Conservation (phyloP, 2,329 filamentous ascomycete species). For the Mariannaea elegans region DNA sequence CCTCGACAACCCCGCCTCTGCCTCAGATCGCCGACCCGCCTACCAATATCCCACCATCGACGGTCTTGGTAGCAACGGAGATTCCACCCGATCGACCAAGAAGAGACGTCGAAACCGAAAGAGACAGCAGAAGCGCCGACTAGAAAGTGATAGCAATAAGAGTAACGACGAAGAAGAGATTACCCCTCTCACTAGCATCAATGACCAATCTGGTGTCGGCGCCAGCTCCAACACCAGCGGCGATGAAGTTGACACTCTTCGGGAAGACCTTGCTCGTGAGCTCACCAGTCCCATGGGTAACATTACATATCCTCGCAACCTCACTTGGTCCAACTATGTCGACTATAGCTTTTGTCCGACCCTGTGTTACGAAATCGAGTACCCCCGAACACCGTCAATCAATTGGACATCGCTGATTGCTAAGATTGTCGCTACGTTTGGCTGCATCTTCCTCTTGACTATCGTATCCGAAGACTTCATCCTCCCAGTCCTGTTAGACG, state of each 20-base stretch:
- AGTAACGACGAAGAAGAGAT: constrained; percentile 41
- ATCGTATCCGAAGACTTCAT: constrained; percentile 95
- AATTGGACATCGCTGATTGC: constrained; percentile 83
- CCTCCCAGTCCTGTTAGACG: constrained; percentile 84
- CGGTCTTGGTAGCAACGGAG: constrained; percentile 41
- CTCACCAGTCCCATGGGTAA: constrained; percentile 90
- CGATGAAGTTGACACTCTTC: constrained; percentile 72
- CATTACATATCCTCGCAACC: constrained; percentile 88
- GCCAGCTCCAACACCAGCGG: constrained; percentile 40
- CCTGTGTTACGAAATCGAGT: constrained; percentile 96
- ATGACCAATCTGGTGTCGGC: constrained; percentile 24
- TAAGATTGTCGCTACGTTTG: constrained; percentile 90
- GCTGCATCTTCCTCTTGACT: constrained; percentile 94
- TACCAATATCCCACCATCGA: constrained; percentile 78
- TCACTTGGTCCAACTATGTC: constrained; percentile 81
- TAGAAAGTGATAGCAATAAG: constrained; percentile 32
- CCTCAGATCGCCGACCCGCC: constrained; percentile 70
- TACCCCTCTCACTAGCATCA: neutral
- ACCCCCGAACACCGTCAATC: constrained; percentile 80
- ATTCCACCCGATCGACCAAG: constrained; percentile 28
- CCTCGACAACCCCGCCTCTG: constrained; percentile 77
- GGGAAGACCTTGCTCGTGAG: constrained; percentile 89
- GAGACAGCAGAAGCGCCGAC: constrained; percentile 17
- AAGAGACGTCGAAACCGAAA: constrained; percentile 32
- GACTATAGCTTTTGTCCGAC: constrained; percentile 95